Conservation (phyloP, 179 eudicot genomes). For the Gypsophila paniculata region DNA sequence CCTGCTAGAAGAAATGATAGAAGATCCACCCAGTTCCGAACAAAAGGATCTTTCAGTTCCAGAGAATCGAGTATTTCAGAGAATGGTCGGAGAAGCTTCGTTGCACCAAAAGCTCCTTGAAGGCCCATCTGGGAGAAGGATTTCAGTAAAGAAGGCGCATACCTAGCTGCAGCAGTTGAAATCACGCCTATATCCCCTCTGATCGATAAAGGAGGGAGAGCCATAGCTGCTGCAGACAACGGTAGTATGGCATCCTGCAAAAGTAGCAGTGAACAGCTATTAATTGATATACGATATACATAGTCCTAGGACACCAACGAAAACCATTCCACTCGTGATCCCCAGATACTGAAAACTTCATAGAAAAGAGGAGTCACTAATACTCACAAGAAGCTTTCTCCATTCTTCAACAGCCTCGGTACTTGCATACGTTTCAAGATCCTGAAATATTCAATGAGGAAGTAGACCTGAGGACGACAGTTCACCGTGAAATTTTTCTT, state of each 20-base stretch:
- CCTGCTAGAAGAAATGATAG: slow-evolving; percentile 91
- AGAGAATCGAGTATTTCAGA: slow-evolving; percentile 79
- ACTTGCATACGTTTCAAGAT: slow-evolving; percentile 79
- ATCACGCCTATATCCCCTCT: slow-evolving; percentile 87
- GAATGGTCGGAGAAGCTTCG: slow-evolving; percentile 90
- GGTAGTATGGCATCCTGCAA: slow-evolving; percentile 85
- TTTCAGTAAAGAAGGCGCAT: slow-evolving; percentile 77
- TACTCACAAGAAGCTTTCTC: slow-evolving; percentile 86
- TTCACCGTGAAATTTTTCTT: no score
- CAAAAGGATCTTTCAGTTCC: slow-evolving; percentile 78
- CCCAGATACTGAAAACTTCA: not conserved
- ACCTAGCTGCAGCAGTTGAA: slow-evolving; percentile 83
- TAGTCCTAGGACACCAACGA: no score
- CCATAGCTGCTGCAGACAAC: slow-evolving; percentile 92
- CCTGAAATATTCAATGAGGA: slow-evolving; percentile 34
- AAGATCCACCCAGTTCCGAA: slow-evolving; percentile 94
- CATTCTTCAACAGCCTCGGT: slow-evolving; percentile 74
- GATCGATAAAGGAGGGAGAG: slow-evolving; percentile 86
- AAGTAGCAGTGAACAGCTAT: not conserved
- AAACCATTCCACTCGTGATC: not conserved
- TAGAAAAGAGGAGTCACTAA: slow-evolving; percentile 13
- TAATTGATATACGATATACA: no score
- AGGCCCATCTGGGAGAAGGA: slow-evolving; percentile 90
- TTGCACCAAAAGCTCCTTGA: slow-evolving; percentile 81
- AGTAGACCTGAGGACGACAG: no score